Evolutionary conservation across 768 basidiomycete genomes (phyloP).

Genomic region (Gelatoporia subvermispora): DNA sequence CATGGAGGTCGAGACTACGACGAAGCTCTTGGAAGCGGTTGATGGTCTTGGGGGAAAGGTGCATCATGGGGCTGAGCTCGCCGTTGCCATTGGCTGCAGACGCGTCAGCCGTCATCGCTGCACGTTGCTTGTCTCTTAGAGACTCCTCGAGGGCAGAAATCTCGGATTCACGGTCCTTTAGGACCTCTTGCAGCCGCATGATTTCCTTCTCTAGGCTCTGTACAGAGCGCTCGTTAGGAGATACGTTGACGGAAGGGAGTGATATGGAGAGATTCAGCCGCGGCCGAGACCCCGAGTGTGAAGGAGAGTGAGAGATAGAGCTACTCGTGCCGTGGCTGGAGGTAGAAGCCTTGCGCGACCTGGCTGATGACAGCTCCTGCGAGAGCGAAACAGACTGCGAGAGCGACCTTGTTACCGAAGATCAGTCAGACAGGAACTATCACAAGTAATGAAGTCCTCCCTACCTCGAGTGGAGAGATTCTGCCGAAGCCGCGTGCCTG

Average conservation of each 20-base stretch:
- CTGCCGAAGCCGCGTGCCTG: constrained; percentile 76
- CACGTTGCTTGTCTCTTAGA: constrained; percentile 35
- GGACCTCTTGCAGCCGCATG: constrained; percentile 89
- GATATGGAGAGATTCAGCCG: constrained; percentile 60
- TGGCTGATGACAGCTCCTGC: constrained; percentile 91
- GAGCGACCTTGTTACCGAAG: constrained; percentile 57
- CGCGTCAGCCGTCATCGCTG: neutral
- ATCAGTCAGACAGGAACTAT: constrained; percentile 5
- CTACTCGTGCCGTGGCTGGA: constrained; percentile 74
- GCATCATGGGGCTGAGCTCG: constrained; percentile 21
- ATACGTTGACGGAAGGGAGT: constrained; percentile 34
- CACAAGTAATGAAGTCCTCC: constrained; percentile 18
- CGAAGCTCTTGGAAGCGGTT: constrained; percentile 73
- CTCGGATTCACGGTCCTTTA: constrained; percentile 90
- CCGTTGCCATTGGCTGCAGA: constrained; percentile 16
- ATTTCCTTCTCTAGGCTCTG: constrained; percentile 90
- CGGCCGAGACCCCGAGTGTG: constrained; percentile 25
- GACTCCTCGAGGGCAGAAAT: constrained; percentile 67
- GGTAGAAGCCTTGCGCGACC: constrained; percentile 77
- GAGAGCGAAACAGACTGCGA: constrained; percentile 94
- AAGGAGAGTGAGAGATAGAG: constrained; percentile 56
- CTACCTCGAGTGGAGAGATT: constrained; percentile 85
- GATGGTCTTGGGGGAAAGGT: constrained; percentile 67
- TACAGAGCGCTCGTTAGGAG: constrained; percentile 65
- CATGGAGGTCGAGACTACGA: constrained; percentile 51